A percentile compares a stretch with the other conserved stretches of the same genome.
Conservation (phyloP, 129 eudicot species). For the Flaveria trinervia region DNA sequence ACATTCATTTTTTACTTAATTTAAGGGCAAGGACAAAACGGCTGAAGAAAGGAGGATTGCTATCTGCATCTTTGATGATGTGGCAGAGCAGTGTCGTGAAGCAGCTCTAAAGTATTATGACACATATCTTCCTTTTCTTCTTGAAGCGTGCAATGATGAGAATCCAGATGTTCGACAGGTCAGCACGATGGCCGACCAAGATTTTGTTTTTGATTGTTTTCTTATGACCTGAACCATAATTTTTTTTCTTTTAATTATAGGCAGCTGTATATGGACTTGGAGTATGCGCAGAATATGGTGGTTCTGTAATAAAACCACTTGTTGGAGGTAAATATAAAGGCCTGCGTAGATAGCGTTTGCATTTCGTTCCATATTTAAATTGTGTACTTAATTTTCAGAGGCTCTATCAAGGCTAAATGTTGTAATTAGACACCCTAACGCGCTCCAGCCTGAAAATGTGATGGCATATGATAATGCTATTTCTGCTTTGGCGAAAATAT, state of each 20-base stretch:
- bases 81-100: constrained; percentile 99
- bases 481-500: constrained; percentile 94
- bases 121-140: constrained; percentile 91
- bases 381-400: constrained; percentile 50
- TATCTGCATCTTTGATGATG: constrained; percentile 97
- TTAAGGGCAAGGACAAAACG: constrained; percentile 94
- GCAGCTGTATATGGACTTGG: constrained; percentile 99
- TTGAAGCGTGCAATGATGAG: constrained; percentile 98
- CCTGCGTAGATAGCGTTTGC: neutral
- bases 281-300: constrained; percentile 97
- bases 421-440: constrained; percentile 82
- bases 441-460: constrained; percentile 72
- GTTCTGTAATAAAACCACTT: constrained; percentile 85
- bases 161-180: constrained; percentile 97
- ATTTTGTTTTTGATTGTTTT: constrained; percentile 3
- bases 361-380: neutral
- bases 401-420: constrained; percentile 97
- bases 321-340: constrained; percentile 62
- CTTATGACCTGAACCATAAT: constrained; percentile 10
- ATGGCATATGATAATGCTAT: constrained; percentile 99
- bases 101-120: constrained; percentile 95
- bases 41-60: constrained; percentile 99
- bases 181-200: constrained; percentile 9
- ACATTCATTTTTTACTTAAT: neutral
- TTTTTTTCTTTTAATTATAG: constrained; percentile 36